These are phyloP conservation scores for Talinum fruticosum DNA, from an alignment of 148 eudicot genomes.

Conservation along the genomic window DNA sequence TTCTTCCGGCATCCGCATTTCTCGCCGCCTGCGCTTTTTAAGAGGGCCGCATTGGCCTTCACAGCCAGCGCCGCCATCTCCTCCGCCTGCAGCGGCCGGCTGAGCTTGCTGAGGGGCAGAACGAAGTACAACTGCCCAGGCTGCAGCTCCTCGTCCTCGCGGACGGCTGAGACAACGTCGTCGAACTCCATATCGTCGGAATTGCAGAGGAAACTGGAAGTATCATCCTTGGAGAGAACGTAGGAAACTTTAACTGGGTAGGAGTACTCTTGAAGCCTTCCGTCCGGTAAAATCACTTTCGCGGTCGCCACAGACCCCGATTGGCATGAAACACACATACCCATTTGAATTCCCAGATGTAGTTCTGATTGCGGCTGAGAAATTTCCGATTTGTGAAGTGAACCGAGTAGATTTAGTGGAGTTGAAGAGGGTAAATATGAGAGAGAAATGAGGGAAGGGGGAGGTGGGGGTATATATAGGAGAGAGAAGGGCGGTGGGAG, in stretches of 20 bases:
- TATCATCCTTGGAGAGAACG: neutral
- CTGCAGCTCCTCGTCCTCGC: constrained; percentile 57
- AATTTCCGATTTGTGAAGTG: neutral
- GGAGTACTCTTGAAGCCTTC: neutral
- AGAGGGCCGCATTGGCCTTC: constrained; percentile 73
- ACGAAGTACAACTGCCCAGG: constrained; percentile 79
- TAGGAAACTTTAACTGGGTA: constrained; percentile 1
- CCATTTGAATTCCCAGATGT: neutral
- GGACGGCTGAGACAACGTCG: constrained; percentile 45
- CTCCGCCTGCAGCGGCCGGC: constrained; percentile 51
- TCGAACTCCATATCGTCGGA: constrained; percentile 35
- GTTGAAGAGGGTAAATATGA: neutral
- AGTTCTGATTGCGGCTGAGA: neutral
- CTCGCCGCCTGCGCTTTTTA: constrained; percentile 33
- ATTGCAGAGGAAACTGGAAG: neutral
- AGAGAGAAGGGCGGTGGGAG: neutral
- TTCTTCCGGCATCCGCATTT: constrained; percentile 26
- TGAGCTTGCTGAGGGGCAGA: constrained; percentile 51
- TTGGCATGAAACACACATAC: constrained; percentile 1
- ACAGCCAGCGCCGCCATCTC: constrained; percentile 96
- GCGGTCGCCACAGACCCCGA: neutral
- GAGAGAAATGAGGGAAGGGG: neutral
- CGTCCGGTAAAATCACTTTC: neutral
- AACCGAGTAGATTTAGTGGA: neutral
- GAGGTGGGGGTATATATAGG: neutral